Base-by-base conservation (phyloP, 495 filamentous ascomycete genomes). In the Podospora appendiculata region DNA sequence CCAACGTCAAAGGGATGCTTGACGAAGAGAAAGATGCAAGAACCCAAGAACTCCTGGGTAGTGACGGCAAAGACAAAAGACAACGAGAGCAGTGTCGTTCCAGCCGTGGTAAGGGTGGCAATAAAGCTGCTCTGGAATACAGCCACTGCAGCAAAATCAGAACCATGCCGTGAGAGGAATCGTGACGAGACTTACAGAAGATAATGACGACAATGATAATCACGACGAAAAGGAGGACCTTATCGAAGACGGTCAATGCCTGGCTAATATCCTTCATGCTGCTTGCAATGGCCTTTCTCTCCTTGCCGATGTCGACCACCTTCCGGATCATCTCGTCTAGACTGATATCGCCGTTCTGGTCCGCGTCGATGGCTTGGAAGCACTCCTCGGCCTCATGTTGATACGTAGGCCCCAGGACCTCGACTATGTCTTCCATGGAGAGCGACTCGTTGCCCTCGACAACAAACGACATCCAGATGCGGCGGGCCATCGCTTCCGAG, bases 401-500 rank as follows among this genome's bases (percentile, higher is more conserved):
- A 48, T 85, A 79, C 6, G 81, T 79, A 1, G 75, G 68, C 2
- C 93, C 93, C 50, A 98, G 82, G 8, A 96, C 91, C 62, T 97
- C 93, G 10, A 82, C 52, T 45, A 98, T 75, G 61, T 98, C 93
- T 8, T 95, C 89, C 32, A 76, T 65, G 54, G 77, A 90, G 32
- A 98, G 74, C 7, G 86, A 71, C 40, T 95, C 86, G 41, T 83
- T 82, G 43, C 88, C 92, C 66, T 96, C 91, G 13, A 90, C 81
- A 10, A 96, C 93, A 63, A 96, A 96, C 2, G 90, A 95, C 89
- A 96, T 95, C 93, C 93, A 98, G 53, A 98, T 82, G 64, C 93
- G 84, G 56, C 82, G 85, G 6, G 90, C 93, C 54, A 98, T 70
- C 25, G 92, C 93, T 69, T 96, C 92, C 4, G 90, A 86, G 18